Conservation (phyloP, 352 stramenopile genomes). For the Globisporangium okanoganense region DNA sequence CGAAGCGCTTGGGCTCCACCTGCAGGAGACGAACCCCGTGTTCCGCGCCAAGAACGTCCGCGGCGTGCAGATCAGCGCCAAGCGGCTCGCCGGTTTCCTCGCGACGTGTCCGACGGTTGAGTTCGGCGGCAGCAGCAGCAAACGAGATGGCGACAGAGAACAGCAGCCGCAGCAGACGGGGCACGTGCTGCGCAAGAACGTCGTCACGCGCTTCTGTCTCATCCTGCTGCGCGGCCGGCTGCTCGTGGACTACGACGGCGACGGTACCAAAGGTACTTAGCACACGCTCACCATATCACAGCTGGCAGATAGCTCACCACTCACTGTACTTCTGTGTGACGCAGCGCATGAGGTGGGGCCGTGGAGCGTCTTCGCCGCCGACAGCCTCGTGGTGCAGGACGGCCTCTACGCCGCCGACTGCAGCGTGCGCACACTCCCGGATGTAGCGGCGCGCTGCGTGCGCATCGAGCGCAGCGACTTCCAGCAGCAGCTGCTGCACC, state of each 20-base stretch:
- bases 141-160: background rate
- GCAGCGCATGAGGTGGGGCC: constrained; percentile 23
- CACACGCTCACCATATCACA: background rate
- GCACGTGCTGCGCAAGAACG: constrained; percentile 23
- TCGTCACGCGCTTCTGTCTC: constrained; percentile 28
- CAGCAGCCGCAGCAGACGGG: constrained; percentile 11
- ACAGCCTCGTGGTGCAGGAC: constrained; percentile 41
- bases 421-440: constrained; percentile 27
- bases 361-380: constrained; percentile 32
- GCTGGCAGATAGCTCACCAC: background rate
- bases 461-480: constrained; percentile 39
- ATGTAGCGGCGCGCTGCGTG: constrained; percentile 21
- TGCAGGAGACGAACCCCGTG: constrained; percentile 29
- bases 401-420: constrained; percentile 35
- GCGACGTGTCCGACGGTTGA: constrained; percentile 27
- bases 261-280: constrained; percentile 11
- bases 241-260: constrained; percentile 22
- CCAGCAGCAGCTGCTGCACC: constrained; percentile 35
- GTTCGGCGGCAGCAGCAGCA: constrained; percentile 10
- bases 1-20: constrained; percentile 23
- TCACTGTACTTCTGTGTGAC: background rate
- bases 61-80: constrained; percentile 21
- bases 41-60: constrained; percentile 28
- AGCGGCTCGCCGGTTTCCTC: constrained; percentile 26
- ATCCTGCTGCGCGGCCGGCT: constrained; percentile 35